These are phyloP conservation scores for Lecanicillium sp. DNA, from an alignment of 2,329 filamentous ascomycete species.

Conservation along the genomic window DNA sequence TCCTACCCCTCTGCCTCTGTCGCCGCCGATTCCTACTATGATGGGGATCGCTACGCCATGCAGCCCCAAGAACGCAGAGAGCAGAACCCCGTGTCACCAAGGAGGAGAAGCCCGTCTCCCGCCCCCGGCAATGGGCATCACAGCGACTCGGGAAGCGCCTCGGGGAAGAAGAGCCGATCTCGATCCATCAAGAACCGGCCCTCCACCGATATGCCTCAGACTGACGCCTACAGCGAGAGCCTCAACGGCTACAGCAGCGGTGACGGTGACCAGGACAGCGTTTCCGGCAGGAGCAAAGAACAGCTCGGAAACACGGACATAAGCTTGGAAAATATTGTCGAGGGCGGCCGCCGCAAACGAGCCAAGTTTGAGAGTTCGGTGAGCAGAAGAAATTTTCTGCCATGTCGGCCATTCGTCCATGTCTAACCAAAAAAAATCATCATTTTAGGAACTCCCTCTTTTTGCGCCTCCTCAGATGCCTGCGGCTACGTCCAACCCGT, in stretches of 20 bases:
- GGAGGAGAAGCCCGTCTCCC: constrained; percentile 73
- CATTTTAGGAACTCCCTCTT: constrained; percentile 77
- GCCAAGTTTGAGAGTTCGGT: constrained; percentile 96
- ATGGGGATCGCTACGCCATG: constrained; percentile 42
- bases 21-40: constrained; percentile 35
- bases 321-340: constrained; percentile 95
- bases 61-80: constrained; percentile 49
- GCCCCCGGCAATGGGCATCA: constrained; percentile 58
- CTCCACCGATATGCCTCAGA: constrained; percentile 31
- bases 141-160: constrained; percentile 62
- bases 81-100: constrained; percentile 62
- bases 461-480: constrained; percentile 94
- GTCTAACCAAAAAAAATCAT: not conserved
- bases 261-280: constrained; percentile 70
- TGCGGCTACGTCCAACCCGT: constrained; percentile 92
- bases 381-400: constrained; percentile 35
- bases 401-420: not conserved
- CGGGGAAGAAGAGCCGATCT: constrained; percentile 58
- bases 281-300: constrained; percentile 68
- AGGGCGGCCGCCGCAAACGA: constrained; percentile 89
- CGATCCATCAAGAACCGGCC: constrained; percentile 63
- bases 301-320: constrained; percentile 93
- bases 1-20: constrained; percentile 45
- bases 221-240: constrained; percentile 59
- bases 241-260: constrained; percentile 78